Evolutionary conservation across 305 asterid species (phyloP).

Genomic region (Withania somnifera): DNA sequence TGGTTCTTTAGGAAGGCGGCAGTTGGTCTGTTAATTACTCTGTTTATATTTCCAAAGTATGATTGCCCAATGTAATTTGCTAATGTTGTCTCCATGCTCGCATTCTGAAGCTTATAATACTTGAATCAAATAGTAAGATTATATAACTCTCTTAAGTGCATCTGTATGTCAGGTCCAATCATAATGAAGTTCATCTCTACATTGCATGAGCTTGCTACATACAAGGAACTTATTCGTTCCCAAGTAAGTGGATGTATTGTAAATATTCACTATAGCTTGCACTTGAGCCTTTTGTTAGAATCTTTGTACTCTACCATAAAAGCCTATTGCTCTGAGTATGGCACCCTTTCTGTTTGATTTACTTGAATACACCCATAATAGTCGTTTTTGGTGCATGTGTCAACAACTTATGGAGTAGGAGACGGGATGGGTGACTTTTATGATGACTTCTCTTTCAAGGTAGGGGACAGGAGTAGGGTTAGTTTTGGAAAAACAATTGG

Average conservation of each 20-base stretch:
- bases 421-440: not conserved
- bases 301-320: not conserved
- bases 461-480: no score
- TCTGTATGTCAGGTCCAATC: slow-evolving; percentile 57
- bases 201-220: slow-evolving; percentile 75
- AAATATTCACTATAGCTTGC: not conserved
- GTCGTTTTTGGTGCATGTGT: not conserved
- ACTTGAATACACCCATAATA: not conserved
- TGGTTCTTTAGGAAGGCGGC: not conserved
- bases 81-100: not conserved
- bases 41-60: not conserved
- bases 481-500: no score
- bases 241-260: slow-evolving; percentile 49
- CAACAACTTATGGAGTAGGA: not conserved
- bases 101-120: not conserved
- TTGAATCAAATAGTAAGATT: not conserved
- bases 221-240: slow-evolving; percentile 94
- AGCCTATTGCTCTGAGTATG: not conserved
- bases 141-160: not conserved
- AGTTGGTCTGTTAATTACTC: not conserved
- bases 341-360: not conserved
- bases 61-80: not conserved
- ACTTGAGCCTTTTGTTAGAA: not conserved
- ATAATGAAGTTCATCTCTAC: slow-evolving; percentile 67
- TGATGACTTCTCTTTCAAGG: no score